Evolutionary conservation across 345 rosid species (phyloP).

Genomic region (Eucalyptus pauciflora): DNA sequence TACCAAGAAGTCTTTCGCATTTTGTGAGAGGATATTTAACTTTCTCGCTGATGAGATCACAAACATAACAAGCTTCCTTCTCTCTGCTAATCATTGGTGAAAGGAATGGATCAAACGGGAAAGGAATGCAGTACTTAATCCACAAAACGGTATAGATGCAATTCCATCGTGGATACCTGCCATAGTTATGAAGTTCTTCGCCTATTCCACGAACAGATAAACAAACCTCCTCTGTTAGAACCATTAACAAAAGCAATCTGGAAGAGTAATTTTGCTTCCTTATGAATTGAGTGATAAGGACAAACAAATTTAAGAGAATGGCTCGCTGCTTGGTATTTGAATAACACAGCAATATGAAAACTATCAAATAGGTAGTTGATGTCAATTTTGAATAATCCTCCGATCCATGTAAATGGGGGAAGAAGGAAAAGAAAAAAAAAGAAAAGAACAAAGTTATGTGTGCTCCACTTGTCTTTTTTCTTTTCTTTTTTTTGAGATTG

Average conservation of each 20-base stretch:
- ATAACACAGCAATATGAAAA: neutral
- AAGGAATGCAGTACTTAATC: slow-evolving; percentile 26
- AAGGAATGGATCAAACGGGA: neutral
- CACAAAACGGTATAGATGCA: slow-evolving; percentile 77
- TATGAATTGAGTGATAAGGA: neutral
- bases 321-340: neutral
- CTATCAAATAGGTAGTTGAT: neutral
- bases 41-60: too few relatives aligned
- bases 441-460: too few relatives aligned
- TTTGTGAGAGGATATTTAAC: too few relatives aligned
- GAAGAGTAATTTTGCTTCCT: neutral
- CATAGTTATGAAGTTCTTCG: slow-evolving; percentile 25
- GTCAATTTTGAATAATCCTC: too few relatives aligned
- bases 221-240: neutral
- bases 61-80: too few relatives aligned
- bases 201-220: neutral
- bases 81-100: too few relatives aligned
- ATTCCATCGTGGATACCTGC: slow-evolving; percentile 59
- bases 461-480: too few relatives aligned
- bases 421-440: too few relatives aligned
- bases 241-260: neutral
- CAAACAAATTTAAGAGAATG: neutral
- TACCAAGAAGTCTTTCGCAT: too few relatives aligned
- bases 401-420: too few relatives aligned
- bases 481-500: too few relatives aligned